A percentile compares a stretch with the other conserved stretches of the same genome.
Evolutionary conservation across 106 monocot species (phyloP).

Genomic region (Narthecium ossifragum): DNA sequence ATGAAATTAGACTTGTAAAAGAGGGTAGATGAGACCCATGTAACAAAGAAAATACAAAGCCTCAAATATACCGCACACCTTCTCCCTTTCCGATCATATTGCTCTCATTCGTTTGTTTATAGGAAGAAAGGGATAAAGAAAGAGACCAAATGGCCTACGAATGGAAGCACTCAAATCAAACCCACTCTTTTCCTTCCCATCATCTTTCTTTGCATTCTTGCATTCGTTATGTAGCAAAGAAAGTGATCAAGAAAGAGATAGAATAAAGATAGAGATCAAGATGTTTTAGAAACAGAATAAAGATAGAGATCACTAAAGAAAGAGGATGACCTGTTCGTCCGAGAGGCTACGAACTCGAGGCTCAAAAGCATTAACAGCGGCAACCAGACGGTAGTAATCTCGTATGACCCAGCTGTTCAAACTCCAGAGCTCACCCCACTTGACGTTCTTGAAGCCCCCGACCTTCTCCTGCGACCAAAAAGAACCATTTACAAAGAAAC

Average conservation of each 20-base stretch:
- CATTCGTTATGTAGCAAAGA: no score
- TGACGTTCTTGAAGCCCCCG: conserved; percentile 12
- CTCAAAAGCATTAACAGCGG: conserved; percentile 62
- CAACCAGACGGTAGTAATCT: conserved; percentile 87
- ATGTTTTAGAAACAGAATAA: no score
- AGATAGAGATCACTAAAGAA: no score
- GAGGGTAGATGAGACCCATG: no score
- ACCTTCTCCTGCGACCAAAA: conserved; percentile 23
- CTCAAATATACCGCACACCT: no score
- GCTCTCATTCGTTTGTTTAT: no score
- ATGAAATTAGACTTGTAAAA: no score
- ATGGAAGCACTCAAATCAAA: no score
- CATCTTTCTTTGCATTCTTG: neutral
- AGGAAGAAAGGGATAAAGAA: no score
- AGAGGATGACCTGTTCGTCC: conserved; percentile 61
- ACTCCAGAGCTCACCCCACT: conserved; percentile 72
- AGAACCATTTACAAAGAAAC: neutral
- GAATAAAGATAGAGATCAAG: no score
- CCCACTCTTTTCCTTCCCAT: neutral
- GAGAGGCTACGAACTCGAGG: conserved; percentile 39
- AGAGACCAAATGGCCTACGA: no score
- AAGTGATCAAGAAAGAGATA: neutral
- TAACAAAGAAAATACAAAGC: neutral
- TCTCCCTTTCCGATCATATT: no score
- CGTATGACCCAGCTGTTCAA: conserved; percentile 88